These are phyloP conservation scores for Pestalotiopsis fici DNA, from an alignment of 2,329 filamentous ascomycete species.

Conservation along the genomic window DNA sequence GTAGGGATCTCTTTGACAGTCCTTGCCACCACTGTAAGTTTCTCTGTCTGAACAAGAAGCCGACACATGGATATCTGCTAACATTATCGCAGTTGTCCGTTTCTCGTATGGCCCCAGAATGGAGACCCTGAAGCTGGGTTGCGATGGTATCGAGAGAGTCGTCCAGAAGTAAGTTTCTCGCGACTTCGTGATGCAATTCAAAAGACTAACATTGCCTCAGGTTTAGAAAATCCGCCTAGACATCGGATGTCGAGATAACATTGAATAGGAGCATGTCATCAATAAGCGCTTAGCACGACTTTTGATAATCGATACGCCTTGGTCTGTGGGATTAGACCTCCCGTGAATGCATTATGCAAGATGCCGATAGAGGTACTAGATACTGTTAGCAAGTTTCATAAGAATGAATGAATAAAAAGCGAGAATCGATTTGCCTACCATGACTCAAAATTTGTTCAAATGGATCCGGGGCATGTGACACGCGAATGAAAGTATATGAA, in stretches of 20 bases:
- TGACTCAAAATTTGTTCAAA: not conserved
- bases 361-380: not conserved
- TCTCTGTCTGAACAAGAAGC: not conserved
- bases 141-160: slow-evolving; percentile 83
- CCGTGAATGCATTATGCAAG: too few relatives aligned
- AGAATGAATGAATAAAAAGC: not conserved
- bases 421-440: not conserved
- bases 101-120: slow-evolving; percentile 83
- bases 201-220: not conserved
- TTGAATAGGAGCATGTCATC: not conserved
- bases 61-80: slow-evolving; percentile 6
- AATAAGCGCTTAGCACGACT: not conserved
- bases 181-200: not conserved
- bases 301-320: not conserved
- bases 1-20: slow-evolving; percentile 89
- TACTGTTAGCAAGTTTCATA: not conserved
- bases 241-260: not conserved
- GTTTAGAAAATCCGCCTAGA: not conserved
- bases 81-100: slow-evolving; percentile 58
- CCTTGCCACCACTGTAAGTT: slow-evolving; percentile 79
- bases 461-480: not conserved
- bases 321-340: too few relatives aligned
- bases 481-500: not conserved
- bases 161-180: slow-evolving; percentile 63
- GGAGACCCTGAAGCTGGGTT: slow-evolving; percentile 75